These are phyloP conservation scores for Candida golubevii DNA, from an alignment of 805 yeast species.

Conservation along the genomic window DNA sequence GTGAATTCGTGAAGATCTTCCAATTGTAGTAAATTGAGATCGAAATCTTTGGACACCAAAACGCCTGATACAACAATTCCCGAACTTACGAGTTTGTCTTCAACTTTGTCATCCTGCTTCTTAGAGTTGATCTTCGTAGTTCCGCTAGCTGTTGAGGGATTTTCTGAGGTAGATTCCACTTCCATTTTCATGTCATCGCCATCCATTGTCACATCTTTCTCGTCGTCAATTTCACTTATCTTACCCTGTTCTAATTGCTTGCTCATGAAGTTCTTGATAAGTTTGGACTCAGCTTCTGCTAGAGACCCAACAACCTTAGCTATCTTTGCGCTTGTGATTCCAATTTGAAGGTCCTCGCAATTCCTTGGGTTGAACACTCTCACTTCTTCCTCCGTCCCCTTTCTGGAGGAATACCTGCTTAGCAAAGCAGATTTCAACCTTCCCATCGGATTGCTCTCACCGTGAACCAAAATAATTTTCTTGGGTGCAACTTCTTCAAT, in stretches of 20 bases:
- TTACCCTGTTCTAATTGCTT: slow-evolving; percentile 42
- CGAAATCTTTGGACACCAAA: slow-evolving; percentile 86
- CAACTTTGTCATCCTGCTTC: slow-evolving; percentile 1
- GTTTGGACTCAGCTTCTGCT: slow-evolving; percentile 40
- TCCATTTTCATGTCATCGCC: slow-evolving; percentile 3
- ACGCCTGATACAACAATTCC: slow-evolving; percentile 65
- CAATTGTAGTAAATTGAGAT: slow-evolving; percentile 73
- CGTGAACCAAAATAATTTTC: slow-evolving; percentile 89
- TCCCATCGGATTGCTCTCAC: slow-evolving; percentile 98
- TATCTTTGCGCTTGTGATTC: slow-evolving; percentile 76
- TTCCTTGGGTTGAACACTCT: slow-evolving; percentile 90
- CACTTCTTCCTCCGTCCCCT: slow-evolving; percentile 85
- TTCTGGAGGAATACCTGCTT: slow-evolving; percentile 76
- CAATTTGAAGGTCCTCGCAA: slow-evolving; percentile 71
- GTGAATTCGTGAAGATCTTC: slow-evolving; percentile 88
- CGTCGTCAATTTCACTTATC: slow-evolving; percentile 24
- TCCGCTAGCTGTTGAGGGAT: slow-evolving; percentile 16
- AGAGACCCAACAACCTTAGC: slow-evolving; percentile 66
- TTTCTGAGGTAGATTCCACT: slow-evolving; percentile 25
- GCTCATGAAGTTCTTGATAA: slow-evolving; percentile 51
- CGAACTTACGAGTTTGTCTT: slow-evolving; percentile 18
- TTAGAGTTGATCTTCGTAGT: background rate
- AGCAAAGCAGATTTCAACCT: slow-evolving; percentile 87
- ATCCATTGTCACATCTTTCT: slow-evolving; percentile 1
- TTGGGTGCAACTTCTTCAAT: slow-evolving; percentile 84